Evolutionary conservation across 2,329 filamentous ascomycete genomes (phyloP), one percentile per base, ranked within the genome.

Genomic region (Cadophora sp.): DNA sequence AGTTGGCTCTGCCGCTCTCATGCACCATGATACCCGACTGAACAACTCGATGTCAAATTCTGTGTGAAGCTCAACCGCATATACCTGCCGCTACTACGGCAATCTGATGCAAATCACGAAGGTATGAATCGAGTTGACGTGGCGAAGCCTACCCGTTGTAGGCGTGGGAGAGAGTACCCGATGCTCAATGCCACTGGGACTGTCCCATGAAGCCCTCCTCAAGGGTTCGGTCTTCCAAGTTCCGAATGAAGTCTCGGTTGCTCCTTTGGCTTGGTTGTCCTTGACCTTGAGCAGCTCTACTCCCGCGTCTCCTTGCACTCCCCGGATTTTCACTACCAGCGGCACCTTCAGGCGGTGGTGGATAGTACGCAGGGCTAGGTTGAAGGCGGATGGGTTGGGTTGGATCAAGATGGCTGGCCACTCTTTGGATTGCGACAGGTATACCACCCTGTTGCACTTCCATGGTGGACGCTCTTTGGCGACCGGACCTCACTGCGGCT

Each of bases 331-430:
- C 82, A 68, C 92, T 87, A 9, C 27, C 27, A 3, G 88, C 85
- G 74, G 93, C 89, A 11, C 93, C 92, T 71, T 98, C 95, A 7
- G 91, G 89, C 1, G 95, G 92, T 22, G 96, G 96, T 13, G 96
- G 96, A 74, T 98, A 99, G 80, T 99, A 99, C 1, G 96, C 96
- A 5, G 96, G 96, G 73, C 94, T 97, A 2, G 96, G 96, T 77
- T 99, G 96, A 65, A 98, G 81, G 59, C 96, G 88, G 75, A 99
- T 98, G 0, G 96, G 96, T 68, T 94, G 92, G 74, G 89, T 98
- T 1, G 96, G 96, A 76, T 99, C 96, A 53, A 99, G 86, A 79
- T 98, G 95, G 77, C 94, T 97, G 50, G 96, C 96, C 24, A 99
- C 96, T 73, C 96, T 87, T 80, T 99, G 96, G 66, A 99, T 93